phyloP scores from a whole-genome alignment of 169 alveolate species.

The Nephromyces sp. region DNA sequence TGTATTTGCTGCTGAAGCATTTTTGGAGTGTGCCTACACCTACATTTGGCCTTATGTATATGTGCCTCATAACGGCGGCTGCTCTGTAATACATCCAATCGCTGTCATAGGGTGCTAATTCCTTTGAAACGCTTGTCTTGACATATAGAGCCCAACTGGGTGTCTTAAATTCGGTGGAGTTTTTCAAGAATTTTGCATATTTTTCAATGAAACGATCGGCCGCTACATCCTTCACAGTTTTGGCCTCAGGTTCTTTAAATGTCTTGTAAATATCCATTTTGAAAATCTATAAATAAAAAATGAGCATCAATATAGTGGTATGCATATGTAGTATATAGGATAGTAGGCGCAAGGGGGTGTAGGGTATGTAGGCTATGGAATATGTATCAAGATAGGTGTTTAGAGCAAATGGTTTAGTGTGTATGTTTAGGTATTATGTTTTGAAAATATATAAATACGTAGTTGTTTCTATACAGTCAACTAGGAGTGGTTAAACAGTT shows the following conservation, averaged over 20 bases:
- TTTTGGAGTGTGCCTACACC: conserved; percentile 85
- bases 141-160: conserved; percentile 91
- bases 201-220: conserved; percentile 84
- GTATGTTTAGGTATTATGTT: no score
- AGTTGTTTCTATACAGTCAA: no score
- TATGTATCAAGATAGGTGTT: no score
- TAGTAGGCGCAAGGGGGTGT: no score
- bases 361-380: no score
- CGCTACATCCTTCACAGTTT: conserved; percentile 87
- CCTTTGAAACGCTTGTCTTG: conserved; percentile 85
- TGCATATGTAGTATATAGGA: no score
- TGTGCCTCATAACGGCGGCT: conserved; percentile 87
- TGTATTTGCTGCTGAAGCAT: conserved; percentile 80
- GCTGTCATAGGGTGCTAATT: conserved; percentile 86
- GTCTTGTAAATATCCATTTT: not conserved
- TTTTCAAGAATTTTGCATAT: conserved; percentile 87
- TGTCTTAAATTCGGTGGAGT: conserved; percentile 80
- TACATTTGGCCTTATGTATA: conserved; percentile 83
- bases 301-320: not conserved
- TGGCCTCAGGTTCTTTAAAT: conserved; percentile 4
- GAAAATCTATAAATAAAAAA: not conserved
- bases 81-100: conserved; percentile 94
- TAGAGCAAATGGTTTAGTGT: no score
- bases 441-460: no score
- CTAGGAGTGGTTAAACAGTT: no score